Percentiles rank a stretch among this genome's conserved stretches.
These are phyloP conservation scores for Terfezia boudieri DNA, from an alignment of 495 filamentous ascomycete genomes.

Conservation along the genomic window DNA sequence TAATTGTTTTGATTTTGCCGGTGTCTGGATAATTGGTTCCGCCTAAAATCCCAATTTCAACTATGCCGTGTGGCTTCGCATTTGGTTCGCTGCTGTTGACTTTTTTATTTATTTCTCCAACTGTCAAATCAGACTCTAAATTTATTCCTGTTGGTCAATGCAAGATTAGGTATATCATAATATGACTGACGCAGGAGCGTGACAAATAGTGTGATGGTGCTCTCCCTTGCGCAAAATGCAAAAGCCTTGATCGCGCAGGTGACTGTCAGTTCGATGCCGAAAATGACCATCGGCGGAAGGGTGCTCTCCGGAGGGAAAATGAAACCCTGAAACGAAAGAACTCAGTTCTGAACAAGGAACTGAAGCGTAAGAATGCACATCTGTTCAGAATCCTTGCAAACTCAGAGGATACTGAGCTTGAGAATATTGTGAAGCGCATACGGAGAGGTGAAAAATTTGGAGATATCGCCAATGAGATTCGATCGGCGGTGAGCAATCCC, in stretches of 20 bases:
- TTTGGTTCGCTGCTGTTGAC: no score
- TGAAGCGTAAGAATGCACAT: not conserved
- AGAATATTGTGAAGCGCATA: not conserved
- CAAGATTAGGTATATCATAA: no score
- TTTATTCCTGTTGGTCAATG: no score
- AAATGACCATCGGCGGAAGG: conserved; percentile 26
- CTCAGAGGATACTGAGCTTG: not conserved
- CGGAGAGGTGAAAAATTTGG: not conserved
- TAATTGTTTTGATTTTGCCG: no score
- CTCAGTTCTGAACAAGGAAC: conserved; percentile 14
- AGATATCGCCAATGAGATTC: not conserved
- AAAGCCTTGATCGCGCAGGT: conserved; percentile 25
- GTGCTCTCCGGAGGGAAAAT: conserved; percentile 20
- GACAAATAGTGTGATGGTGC: conserved; percentile 26
- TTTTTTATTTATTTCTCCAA: no score
- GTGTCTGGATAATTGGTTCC: no score
- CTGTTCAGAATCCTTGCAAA: not conserved
- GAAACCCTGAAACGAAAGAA: conserved; percentile 13
- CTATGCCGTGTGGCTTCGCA: no score
- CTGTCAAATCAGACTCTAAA: no score
- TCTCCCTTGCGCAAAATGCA: conserved; percentile 29
- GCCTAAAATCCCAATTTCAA: no score
- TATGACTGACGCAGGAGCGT: no score
- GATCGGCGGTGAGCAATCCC: not conserved
- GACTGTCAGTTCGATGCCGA: conserved; percentile 28